Evolutionary conservation across 352 stramenopile species (phyloP).

Genomic region (Chrysophaeum taylorii): DNA sequence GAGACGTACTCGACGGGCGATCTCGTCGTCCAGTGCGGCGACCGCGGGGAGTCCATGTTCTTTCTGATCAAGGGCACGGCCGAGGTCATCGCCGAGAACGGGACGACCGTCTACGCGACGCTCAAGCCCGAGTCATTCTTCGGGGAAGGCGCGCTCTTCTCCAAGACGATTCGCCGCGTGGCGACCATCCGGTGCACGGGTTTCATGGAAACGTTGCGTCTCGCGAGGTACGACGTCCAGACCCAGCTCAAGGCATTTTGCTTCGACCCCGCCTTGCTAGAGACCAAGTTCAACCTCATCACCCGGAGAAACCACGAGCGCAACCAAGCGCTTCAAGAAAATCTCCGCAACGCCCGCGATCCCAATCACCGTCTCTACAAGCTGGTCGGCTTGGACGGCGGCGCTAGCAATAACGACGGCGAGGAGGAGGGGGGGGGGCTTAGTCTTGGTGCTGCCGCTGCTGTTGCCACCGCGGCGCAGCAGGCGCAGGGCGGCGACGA

Average conservation of each 20-base stretch:
- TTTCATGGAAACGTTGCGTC: not conserved
- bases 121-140: slow-evolving; percentile 40
- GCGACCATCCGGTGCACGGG: slow-evolving; percentile 7
- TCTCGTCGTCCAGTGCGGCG: slow-evolving; percentile 39
- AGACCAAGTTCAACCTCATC: slow-evolving; percentile 3
- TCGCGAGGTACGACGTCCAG: not conserved
- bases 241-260: not conserved
- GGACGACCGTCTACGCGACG: slow-evolving; percentile 39
- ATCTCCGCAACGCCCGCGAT: too few relatives aligned
- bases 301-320: not conserved
- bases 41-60: slow-evolving; percentile 36
- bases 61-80: slow-evolving; percentile 39
- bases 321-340: not conserved
- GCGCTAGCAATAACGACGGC: too few relatives aligned
- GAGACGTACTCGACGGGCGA: slow-evolving; percentile 38
- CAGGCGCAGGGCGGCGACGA: too few relatives aligned
- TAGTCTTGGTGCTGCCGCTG: too few relatives aligned
- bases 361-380: too few relatives aligned
- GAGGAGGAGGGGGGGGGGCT: too few relatives aligned
- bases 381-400: too few relatives aligned
- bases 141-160: slow-evolving; percentile 36
- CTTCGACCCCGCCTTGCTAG: not conserved
- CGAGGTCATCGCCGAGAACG: slow-evolving; percentile 33
- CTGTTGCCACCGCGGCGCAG: too few relatives aligned
- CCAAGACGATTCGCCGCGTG: not conserved